Evolutionary conservation across 768 basidiomycete species (phyloP).

Genomic region (Baorangia bicolor): DNA sequence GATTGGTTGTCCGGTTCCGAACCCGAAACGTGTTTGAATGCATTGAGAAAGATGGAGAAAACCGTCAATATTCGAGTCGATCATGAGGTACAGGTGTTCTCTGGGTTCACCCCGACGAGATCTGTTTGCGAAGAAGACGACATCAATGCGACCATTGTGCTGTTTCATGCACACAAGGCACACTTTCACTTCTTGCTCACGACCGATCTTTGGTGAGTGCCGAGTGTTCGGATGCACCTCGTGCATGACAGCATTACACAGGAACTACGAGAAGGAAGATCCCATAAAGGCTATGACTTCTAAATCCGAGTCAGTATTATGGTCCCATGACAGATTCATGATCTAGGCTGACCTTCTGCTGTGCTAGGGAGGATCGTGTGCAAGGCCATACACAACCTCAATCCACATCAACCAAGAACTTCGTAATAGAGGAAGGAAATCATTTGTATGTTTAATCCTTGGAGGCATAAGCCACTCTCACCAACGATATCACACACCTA

Average conservation of each 20-base stretch:
- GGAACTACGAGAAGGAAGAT: neutral
- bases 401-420: too few relatives aligned
- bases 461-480: neutral
- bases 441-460: neutral
- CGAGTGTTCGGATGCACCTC: neutral
- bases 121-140: neutral
- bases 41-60: neutral
- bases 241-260: neutral
- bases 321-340: too few relatives aligned
- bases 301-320: neutral
- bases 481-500: neutral
- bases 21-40: neutral
- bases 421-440: neutral
- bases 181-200: conserved; percentile 6
- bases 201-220: neutral
- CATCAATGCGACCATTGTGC: neutral
- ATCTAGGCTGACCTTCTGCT: neutral
- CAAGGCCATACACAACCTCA: neutral
- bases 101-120: neutral
- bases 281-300: neutral
- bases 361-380: neutral
- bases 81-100: neutral
- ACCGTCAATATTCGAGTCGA: neutral
- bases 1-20: neutral
- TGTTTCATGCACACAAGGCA: neutral